phyloP scores from a whole-genome alignment of 169 alveolate genomes.

The Plasmodium chabaudi region DNA sequence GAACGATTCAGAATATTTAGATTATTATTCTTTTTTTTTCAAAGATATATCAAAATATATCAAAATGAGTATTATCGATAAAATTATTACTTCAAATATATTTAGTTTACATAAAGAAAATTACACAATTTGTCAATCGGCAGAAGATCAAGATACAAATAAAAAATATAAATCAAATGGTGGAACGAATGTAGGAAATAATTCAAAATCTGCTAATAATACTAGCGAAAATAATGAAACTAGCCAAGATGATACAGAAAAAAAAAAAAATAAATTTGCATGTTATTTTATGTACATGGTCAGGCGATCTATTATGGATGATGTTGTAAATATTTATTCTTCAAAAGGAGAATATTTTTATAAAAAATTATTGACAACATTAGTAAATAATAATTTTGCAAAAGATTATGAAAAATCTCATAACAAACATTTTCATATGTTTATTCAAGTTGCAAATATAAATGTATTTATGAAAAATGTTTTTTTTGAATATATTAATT shows the following conservation, averaged over 20 bases:
- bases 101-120: constrained; percentile 46
- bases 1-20: constrained; percentile 57
- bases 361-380: constrained; percentile 25
- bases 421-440: constrained; percentile 67
- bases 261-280: constrained; percentile 22
- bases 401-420: constrained; percentile 52
- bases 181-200: not conserved
- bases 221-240: not conserved
- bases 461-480: constrained; percentile 62
- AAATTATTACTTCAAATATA: constrained; percentile 31
- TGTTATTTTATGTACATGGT: constrained; percentile 66
- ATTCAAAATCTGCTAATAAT: not conserved
- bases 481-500: constrained; percentile 53
- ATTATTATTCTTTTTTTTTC: constrained; percentile 68
- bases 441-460: constrained; percentile 54
- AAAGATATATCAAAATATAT: constrained; percentile 64
- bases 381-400: constrained; percentile 24
- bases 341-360: constrained; percentile 70
- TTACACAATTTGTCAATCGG: not conserved
- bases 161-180: not conserved
- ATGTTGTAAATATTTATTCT: constrained; percentile 37
- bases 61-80: constrained; percentile 37
- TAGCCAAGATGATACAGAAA: not conserved
- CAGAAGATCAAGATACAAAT: not conserved
- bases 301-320: constrained; percentile 40